Conservation (phyloP, 805 yeast species). For the Lachancea sp. region DNA sequence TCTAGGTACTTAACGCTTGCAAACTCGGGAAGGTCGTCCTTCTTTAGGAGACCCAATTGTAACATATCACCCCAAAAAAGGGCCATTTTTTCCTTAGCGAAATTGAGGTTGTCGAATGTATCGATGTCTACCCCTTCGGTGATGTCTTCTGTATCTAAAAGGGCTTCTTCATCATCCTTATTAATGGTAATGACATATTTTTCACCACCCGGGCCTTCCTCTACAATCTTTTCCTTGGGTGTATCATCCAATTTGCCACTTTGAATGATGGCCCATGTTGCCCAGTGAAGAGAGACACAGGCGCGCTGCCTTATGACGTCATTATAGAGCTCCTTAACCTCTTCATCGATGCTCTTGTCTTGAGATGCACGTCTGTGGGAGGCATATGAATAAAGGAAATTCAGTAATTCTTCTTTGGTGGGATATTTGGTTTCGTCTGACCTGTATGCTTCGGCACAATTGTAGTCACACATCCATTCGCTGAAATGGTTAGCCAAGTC, state of each 20-base stretch:
- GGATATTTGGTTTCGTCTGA: slow-evolving; percentile 55
- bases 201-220: slow-evolving; percentile 53
- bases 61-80: slow-evolving; percentile 70
- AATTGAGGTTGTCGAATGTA: slow-evolving; percentile 70
- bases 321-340: slow-evolving; percentile 49
- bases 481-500: slow-evolving; percentile 91
- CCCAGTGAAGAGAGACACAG: slow-evolving; percentile 73
- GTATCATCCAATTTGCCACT: slow-evolving; percentile 39
- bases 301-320: slow-evolving; percentile 77
- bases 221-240: slow-evolving; percentile 28
- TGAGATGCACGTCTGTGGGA: slow-evolving; percentile 39
- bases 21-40: slow-evolving; percentile 15
- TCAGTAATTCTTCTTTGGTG: slow-evolving; percentile 55
- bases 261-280: slow-evolving; percentile 87
- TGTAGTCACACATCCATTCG: slow-evolving; percentile 97
- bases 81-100: slow-evolving; percentile 67
- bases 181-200: slow-evolving; percentile 34
- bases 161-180: slow-evolving; percentile 27
- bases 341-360: slow-evolving; percentile 35
- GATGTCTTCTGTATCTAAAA: slow-evolving; percentile 23
- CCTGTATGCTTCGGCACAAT: slow-evolving; percentile 42
- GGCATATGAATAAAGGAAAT: slow-evolving; percentile 71
- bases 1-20: slow-evolving; percentile 4
- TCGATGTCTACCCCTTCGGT: slow-evolving; percentile 42
- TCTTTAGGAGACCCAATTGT: slow-evolving; percentile 47